These are phyloP conservation scores for Colletotrichum sp. DNA, from an alignment of 2,329 filamentous ascomycete species.

Conservation along the genomic window DNA sequence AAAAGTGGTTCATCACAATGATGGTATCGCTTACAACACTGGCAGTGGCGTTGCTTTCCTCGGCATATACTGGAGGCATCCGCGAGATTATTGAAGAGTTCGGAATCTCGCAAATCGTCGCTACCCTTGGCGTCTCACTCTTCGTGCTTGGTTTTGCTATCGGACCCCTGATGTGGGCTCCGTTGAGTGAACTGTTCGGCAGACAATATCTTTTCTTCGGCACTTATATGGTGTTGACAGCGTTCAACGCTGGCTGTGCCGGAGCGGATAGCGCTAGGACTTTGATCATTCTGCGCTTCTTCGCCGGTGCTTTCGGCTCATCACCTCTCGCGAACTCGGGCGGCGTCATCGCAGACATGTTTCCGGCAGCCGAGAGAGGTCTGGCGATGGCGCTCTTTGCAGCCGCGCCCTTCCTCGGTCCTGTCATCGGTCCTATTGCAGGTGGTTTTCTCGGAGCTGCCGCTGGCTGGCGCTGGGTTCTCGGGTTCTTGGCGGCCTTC, in stretches of 20 bases:
- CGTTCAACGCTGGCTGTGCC: conserved; percentile 65
- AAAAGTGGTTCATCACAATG: conserved; percentile 67
- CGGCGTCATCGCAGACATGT: conserved; percentile 68
- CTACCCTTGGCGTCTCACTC: conserved; percentile 51
- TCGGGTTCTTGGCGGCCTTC: conserved; percentile 68
- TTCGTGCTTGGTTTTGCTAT: conserved; percentile 56
- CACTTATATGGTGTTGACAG: conserved; percentile 60
- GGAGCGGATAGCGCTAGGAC: conserved; percentile 61
- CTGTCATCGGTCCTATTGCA: conserved; percentile 66
- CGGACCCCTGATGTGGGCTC: conserved; percentile 69
- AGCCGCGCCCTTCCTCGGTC: conserved; percentile 69
- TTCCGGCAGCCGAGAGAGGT: conserved; percentile 55
- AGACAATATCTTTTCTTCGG: conserved; percentile 61
- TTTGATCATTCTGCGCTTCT: conserved; percentile 68
- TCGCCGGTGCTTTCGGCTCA: conserved; percentile 66
- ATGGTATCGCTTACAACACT: conserved; percentile 66
- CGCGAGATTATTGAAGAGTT: conserved; percentile 56
- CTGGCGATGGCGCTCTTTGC: conserved; percentile 68
- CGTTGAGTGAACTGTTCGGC: conserved; percentile 66
- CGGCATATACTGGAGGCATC: conserved; percentile 62
- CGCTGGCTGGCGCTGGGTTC: conserved; percentile 73
- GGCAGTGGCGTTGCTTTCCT: conserved; percentile 67
- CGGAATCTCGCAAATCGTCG: conserved; percentile 45
- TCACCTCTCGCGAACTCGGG: conserved; percentile 67
- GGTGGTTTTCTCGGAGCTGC: conserved; percentile 70